Conservation (phyloP, 352 stramenopile species). For the Pythium insidiosum region DNA sequence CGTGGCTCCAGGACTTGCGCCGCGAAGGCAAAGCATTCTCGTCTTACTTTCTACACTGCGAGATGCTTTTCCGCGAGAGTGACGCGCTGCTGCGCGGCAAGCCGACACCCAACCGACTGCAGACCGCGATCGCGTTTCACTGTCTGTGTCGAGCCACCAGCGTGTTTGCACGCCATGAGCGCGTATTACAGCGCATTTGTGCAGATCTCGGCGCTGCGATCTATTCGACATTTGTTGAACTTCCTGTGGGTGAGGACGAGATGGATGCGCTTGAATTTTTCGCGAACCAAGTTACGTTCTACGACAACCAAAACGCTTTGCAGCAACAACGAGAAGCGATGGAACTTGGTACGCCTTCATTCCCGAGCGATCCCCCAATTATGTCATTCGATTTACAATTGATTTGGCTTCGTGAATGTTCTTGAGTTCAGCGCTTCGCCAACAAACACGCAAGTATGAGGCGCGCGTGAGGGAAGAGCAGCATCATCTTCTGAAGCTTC, state of each 20-base stretch:
- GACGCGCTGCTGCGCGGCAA: conserved; percentile 53
- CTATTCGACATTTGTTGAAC: conserved; percentile 33
- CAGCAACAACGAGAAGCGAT: conserved; percentile 39
- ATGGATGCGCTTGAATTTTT: conserved; percentile 56
- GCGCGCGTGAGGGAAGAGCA: conserved; percentile 27
- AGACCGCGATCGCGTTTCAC: conserved; percentile 69
- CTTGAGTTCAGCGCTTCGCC: too few relatives aligned
- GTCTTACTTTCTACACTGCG: conserved; percentile 68
- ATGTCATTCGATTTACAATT: too few relatives aligned
- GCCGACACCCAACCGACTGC: conserved; percentile 48
- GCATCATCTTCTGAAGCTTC: conserved; percentile 23
- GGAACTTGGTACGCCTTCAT: conserved; percentile 40
- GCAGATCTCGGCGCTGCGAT: conserved; percentile 47
- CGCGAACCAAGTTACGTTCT: conserved; percentile 47
- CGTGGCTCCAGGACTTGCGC: conserved; percentile 49
- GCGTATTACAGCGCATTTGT: conserved; percentile 48
- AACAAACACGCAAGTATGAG: too few relatives aligned
- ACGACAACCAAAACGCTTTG: conserved; percentile 37
- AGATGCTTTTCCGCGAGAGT: conserved; percentile 66
- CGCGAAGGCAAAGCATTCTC: conserved; percentile 30
- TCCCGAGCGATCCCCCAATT: too few relatives aligned
- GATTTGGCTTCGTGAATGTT: too few relatives aligned
- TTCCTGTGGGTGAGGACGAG: conserved; percentile 21
- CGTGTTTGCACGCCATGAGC: conserved; percentile 55
- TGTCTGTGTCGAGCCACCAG: conserved; percentile 54